These are phyloP conservation scores for Poteriospumella lacustris DNA, from an alignment of 108 stramenopile genomes.

Conservation along the genomic window DNA sequence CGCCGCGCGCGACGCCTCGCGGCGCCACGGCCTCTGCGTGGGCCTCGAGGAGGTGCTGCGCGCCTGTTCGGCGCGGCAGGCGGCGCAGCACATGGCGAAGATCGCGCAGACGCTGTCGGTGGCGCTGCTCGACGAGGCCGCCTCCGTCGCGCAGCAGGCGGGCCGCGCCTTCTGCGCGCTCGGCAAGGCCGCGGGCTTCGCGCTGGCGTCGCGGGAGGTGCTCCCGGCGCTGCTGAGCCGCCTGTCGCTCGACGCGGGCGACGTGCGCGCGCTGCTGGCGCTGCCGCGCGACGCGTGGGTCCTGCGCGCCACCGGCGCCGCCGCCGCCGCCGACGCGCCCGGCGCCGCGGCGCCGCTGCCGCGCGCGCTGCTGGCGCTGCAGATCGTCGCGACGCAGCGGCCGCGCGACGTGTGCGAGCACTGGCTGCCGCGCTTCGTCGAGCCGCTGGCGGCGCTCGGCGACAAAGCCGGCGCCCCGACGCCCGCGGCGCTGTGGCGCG, in stretches of 20 bases:
- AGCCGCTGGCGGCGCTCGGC: slow-evolving; percentile 68
- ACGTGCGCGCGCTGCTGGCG: slow-evolving; percentile 63
- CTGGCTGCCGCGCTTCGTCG: slow-evolving; percentile 80
- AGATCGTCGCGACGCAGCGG: slow-evolving; percentile 78
- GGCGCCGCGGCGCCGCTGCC: slow-evolving; percentile 54
- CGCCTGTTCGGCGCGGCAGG: slow-evolving; percentile 78
- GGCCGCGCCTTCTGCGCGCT: slow-evolving; percentile 89
- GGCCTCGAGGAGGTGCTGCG: slow-evolving; percentile 88
- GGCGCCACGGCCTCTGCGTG: slow-evolving; percentile 83
- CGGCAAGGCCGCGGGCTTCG: slow-evolving; percentile 70
- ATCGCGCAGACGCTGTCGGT: slow-evolving; percentile 86
- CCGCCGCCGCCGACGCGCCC: slow-evolving; percentile 76
- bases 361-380: slow-evolving; percentile 84
- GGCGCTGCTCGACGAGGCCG: slow-evolving; percentile 77
- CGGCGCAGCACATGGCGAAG: slow-evolving; percentile 76
- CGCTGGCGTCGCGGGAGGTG: slow-evolving; percentile 80
- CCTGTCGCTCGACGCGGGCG: too few species aligned
- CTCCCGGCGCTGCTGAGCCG: slow-evolving; percentile 87
- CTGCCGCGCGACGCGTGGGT: slow-evolving; percentile 40
- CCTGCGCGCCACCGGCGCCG: slow-evolving; percentile 2
- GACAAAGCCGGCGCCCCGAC: slow-evolving; percentile 77
- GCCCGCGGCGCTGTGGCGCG: too few species aligned
- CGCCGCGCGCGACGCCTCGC: slow-evolving; percentile 65
- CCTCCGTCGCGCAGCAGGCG: slow-evolving; percentile 72
- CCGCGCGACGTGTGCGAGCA: slow-evolving; percentile 84